A percentile compares a stretch with the other conserved stretches of the same genome.
Conservation (phyloP, 176 grass and related monocot genomes). For the Oryza glaberrima region DNA sequence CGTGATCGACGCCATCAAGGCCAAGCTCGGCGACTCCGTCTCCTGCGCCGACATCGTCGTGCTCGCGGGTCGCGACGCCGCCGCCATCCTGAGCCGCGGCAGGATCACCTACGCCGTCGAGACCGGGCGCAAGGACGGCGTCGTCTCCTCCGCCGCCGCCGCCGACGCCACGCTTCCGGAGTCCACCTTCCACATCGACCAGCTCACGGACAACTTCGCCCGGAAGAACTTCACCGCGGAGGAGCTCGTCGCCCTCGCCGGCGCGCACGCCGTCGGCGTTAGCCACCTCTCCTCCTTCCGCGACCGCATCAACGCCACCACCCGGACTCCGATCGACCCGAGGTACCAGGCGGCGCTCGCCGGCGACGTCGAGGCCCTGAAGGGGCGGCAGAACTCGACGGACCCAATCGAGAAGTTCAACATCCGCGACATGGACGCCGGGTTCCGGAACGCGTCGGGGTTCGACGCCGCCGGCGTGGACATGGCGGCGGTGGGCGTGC, state of each 20-base stretch:
- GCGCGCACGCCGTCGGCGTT: conserved; percentile 53
- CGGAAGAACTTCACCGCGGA: conserved; percentile 1
- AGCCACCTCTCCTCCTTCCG: conserved; percentile 40
- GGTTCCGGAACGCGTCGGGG: background rate
- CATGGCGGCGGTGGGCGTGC: background rate
- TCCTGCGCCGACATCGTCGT: conserved; percentile 58
- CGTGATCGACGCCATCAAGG: conserved; percentile 50
- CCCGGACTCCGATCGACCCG: background rate
- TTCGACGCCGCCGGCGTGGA: background rate
- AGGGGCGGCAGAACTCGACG: background rate
- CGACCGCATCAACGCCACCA: conserved; percentile 20
- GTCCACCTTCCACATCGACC: background rate
- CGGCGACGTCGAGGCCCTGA: background rate
- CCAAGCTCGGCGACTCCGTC: background rate
- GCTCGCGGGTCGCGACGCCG: conserved; percentile 39
- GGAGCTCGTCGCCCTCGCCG: conserved; percentile 51
- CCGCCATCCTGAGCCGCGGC: conserved; percentile 30
- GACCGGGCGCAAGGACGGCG: conserved; percentile 49
- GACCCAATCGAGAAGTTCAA: background rate
- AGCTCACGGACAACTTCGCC: conserved; percentile 21
- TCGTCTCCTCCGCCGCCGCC: conserved; percentile 9
- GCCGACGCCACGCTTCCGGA: conserved; percentile 38
- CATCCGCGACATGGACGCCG: background rate
- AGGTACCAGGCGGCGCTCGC: background rate
- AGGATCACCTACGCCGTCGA: conserved; percentile 31